Base-by-base conservation (phyloP, 139 green algal species). In the Chlorella vulgaris region DNA sequence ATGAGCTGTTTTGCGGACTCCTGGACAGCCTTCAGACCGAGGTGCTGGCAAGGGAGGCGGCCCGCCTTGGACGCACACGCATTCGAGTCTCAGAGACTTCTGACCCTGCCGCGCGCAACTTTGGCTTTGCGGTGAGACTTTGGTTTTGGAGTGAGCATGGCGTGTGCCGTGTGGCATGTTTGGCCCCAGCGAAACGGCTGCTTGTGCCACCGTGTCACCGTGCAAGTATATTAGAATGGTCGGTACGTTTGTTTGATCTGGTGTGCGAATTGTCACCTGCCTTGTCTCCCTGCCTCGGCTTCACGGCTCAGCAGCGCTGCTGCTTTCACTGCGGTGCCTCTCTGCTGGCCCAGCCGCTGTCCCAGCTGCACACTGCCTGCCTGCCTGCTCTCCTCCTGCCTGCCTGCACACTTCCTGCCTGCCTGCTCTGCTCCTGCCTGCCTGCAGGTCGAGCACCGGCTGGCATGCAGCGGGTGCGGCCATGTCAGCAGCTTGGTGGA, bases 1-100 rank as follows among this genome's bases (percentile, higher is more conserved):
- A 80, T 58, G 74, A 80, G 74, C 58, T 80, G 38, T 70, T 95
- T 24, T 87, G 87, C 39, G 80, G 81, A 38, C 83, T 95, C 83
- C 76, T 94, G 75, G 89, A 95, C 29, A 69, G 43, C 63, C 43
- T 93, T 73, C 86, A 94, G 81, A 65, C 35, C 13, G 89, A 94
- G 86, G 87, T 94, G 69, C 81, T 91, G 43, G n/a, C 39, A 0
- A 78, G 81, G 21, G 81, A 92, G 86, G 89, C 78, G 69, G 53
- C 53, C 13, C 73, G 73, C 2, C 36, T 55, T 29, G 28, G 74
- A 22, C 43, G 71, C 42, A 28, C 35, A 7, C 65, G 73, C 36
- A 43, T 92, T 35, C 47, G 19, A 55, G 40, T 90, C 21, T 89
- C 82, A 0, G 65, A 65, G 22, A 87, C 80, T 0, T 33, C 70